Evolutionary conservation across 805 yeast genomes (phyloP), one percentile per base, ranked within the genome.

Genomic region (Suhomyces prunicola): DNA sequence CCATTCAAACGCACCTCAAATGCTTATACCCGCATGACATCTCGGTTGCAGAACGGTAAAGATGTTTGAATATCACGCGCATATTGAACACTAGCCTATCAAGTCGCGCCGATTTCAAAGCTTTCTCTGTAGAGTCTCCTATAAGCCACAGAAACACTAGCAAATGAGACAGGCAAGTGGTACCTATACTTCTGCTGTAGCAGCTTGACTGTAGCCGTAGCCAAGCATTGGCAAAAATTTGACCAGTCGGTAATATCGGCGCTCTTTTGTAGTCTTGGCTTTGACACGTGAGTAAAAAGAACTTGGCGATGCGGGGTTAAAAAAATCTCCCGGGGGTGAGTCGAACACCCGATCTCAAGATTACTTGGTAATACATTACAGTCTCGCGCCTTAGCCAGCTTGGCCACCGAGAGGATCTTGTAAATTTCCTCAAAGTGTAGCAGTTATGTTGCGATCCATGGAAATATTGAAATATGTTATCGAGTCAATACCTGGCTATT

Each of bases 381-480:
- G 78, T 73, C 78, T 74, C 75, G 76, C 77, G 77, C 76, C 74
- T 73, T 72, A 72, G 76, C 77, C 78, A 71, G 71, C 77, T 74
- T 71, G 75, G 77, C 77, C 74, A 73, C 76, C 77, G 68, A 63
- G 77, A 72, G 77, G 51, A 48, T n/a, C 36, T 48, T 54, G 52
- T 27, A 5, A 31, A 5, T n/a, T n/a, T n/a, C n/a, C n/a, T n/a
- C n/a, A 19, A 19, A 2, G 19, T 19, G 19, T 19, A 2, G 19
- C 19, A 19, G 3, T 19, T 19, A 19, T 19, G 19, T 19, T 2
- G 19, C 19, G 19, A 19, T 19, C 19, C 19, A 19, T 19, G 19
- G 19, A 19, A 19, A 19, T 19, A 19, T 2, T 2, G 19, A 19
- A 19, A n/a, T n/a, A n/a, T n/a, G n/a, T n/a, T 29, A 29, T 12